Evolutionary conservation across 176 grass and related monocot species (phyloP).

Genomic region (Tillandsia fasciculata): DNA sequence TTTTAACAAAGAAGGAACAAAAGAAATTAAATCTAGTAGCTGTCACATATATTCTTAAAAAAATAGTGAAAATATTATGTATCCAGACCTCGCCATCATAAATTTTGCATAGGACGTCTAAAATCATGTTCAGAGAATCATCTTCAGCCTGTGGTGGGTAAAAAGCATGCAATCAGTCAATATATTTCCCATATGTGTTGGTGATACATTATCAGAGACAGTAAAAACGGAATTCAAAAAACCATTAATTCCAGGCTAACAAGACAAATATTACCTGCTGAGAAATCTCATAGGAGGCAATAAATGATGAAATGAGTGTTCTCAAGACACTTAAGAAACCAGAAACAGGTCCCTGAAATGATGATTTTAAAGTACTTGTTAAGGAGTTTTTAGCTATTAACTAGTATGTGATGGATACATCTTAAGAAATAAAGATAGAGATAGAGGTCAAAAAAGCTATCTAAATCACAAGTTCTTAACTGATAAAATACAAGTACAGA

Average conservation of each 20-base stretch:
- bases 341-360: slow-evolving; percentile 83
- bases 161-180: slow-evolving; percentile 20
- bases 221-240: background rate
- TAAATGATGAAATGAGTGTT: slow-evolving; percentile 79
- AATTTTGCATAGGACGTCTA: slow-evolving; percentile 53
- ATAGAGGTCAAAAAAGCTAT: too few species aligned
- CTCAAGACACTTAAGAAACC: slow-evolving; percentile 72
- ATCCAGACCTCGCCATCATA: slow-evolving; percentile 68
- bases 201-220: background rate
- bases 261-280: slow-evolving; percentile 42
- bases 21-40: background rate
- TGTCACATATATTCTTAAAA: background rate
- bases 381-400: too few species aligned
- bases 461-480: too few species aligned
- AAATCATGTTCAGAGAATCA: slow-evolving; percentile 49
- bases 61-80: background rate
- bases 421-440: too few species aligned
- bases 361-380: slow-evolving; percentile 1
- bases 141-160: slow-evolving; percentile 39
- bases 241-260: background rate
- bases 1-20: background rate
- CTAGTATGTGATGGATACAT: too few species aligned
- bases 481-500: too few species aligned
- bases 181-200: background rate
- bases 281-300: slow-evolving; percentile 83